Base-by-base conservation (phyloP, 192 early-diverging fungal genomes). In the Coemansia sp. region DNA sequence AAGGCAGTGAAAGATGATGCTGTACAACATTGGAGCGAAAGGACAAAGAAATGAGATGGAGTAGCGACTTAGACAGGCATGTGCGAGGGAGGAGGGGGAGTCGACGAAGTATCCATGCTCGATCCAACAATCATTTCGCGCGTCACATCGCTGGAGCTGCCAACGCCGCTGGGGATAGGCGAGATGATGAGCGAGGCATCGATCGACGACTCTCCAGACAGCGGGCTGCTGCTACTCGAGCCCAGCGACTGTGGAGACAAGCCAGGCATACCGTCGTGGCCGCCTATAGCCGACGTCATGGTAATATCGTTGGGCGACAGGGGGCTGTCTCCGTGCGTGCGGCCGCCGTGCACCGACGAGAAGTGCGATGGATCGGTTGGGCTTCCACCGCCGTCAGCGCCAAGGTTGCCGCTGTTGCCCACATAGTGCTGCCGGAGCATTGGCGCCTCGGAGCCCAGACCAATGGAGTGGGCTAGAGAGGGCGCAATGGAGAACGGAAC, bases 401-500 rank as follows among this genome's bases (percentile, higher is more conserved):
- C 61, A 64, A 15, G 47, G 56, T 13, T 59, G 67, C 13, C 45
- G 49, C 30, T 41, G 62, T n/a, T 47, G 27, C 41, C 40, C 29
- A 30, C 50, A 41, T 52, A 47, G 60, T 50, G 50, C 53, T 68
- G 71, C 16, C 59, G 56, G n/a, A 59, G 63, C 43, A 69, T 66
- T 3, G 62, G 18, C 35, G 62, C 66, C 24, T 59, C 47, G 29
- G 62, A 20, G 35, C 24, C 45, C 53, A 73, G 20, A 30, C 29
- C 20, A 13, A 59, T 60, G 29, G 66, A 37, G 52, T 69, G 70
- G 24, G 61, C 38, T 59, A 72, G 61, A 9, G 70, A 62, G 24
- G 75, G 55, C 6, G 70, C 65, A 55, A 78, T 69, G 49, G 70
- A 65, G 43, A 67, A 45, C 50, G 71, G 59, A 15, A 56, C 71